Evolutionary conservation across 2,329 filamentous ascomycete species (phyloP).

Genomic region (Sclerotinia trifoliorum): DNA sequence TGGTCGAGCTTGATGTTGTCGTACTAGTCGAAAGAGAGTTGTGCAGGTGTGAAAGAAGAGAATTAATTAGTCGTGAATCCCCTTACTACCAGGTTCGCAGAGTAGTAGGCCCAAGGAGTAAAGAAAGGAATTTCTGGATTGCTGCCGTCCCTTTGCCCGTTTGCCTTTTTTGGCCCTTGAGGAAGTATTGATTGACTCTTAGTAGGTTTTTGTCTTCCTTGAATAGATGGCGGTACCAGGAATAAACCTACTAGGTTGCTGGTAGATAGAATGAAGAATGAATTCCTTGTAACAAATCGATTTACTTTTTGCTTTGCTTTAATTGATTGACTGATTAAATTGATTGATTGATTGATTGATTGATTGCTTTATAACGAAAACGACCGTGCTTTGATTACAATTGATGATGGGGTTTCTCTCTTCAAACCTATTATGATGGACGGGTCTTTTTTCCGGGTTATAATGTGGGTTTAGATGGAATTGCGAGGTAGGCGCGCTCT

Average conservation of each 20-base stretch:
- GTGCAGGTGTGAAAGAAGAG: background rate
- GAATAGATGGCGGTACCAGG: no score
- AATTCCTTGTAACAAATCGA: background rate
- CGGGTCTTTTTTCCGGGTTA: background rate
- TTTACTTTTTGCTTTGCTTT: background rate
- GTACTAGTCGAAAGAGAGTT: background rate
- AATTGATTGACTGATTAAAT: background rate
- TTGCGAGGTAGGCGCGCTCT: constrained; percentile 4
- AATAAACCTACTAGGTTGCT: no score
- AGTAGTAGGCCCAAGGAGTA: no score
- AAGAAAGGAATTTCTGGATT: no score
- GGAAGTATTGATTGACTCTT: no score
- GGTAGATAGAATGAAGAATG: no score
- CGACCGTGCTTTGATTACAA: background rate
- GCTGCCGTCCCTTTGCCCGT: no score
- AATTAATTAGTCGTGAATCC: background rate
- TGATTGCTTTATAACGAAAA: background rate
- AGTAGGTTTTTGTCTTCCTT: no score
- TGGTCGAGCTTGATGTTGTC: background rate
- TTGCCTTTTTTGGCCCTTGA: no score
- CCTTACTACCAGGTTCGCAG: no score
- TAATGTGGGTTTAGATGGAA: background rate
- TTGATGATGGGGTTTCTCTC: background rate
- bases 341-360: no score
- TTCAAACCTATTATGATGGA: background rate